Evolutionary conservation across 208 protist species (phyloP).

Genomic region (Tritrichomonas musculus): DNA sequence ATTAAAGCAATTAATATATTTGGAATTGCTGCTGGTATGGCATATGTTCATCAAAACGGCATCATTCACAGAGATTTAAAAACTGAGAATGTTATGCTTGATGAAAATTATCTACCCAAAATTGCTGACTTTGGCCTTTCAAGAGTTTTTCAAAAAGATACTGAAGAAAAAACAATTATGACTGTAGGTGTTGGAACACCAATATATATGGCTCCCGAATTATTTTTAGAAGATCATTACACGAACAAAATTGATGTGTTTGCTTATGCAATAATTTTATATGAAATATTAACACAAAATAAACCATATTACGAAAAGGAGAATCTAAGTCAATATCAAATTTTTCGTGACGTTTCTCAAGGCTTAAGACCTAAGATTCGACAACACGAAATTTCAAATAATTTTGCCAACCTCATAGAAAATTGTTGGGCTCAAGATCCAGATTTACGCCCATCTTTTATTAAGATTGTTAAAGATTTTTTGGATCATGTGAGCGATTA

Average conservation of each 20-base stretch:
- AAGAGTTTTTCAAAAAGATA: not conserved
- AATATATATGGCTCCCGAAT: conserved; percentile 22
- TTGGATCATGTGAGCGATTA: too few species aligned
- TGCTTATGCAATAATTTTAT: conserved; percentile 52
- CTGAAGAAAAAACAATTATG: not conserved
- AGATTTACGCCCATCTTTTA: too few species aligned
- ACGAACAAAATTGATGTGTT: conserved; percentile 49
- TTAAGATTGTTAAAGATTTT: too few species aligned
- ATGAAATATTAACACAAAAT: conserved; percentile 50
- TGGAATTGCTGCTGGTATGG: conserved; percentile 49
- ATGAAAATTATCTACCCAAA: not conserved
- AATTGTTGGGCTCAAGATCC: too few species aligned
- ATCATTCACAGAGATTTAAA: conserved; percentile 57
- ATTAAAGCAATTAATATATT: conserved; percentile 36
- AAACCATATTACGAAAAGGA: too few species aligned
- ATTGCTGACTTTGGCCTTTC: conserved; percentile 33
- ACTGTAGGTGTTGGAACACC: conserved; percentile 11
- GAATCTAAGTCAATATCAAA: too few species aligned
- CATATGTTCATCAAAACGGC: conserved; percentile 50
- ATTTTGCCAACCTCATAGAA: too few species aligned
- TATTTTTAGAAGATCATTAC: conserved; percentile 31
- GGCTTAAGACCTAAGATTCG: too few species aligned
- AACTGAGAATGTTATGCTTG: conserved; percentile 47
- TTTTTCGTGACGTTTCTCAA: too few species aligned
- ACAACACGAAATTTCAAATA: too few species aligned